These are phyloP conservation scores for Verbena officinalis DNA, from an alignment of 257 asterid species.

Conservation along the genomic window DNA sequence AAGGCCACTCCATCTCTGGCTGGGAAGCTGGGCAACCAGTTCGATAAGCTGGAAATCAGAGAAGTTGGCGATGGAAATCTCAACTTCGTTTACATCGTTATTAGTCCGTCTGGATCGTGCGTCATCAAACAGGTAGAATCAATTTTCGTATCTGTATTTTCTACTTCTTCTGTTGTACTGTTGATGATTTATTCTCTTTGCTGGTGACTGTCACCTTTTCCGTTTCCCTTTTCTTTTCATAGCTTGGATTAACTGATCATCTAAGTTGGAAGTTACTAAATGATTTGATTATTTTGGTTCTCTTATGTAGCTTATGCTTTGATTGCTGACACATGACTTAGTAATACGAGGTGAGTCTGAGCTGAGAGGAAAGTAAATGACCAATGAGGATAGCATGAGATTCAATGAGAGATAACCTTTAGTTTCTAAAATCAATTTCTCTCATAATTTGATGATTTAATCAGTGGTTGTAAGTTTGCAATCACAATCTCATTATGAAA, in stretches of 20 bases:
- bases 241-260: slow-evolving; percentile 1
- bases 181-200: background rate
- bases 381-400: background rate
- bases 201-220: background rate
- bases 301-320: background rate
- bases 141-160: background rate
- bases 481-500: background rate
- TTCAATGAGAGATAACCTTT: background rate
- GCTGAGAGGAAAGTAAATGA: background rate
- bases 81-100: slow-evolving; percentile 84
- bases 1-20: slow-evolving; percentile 76
- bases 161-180: background rate
- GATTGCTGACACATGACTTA: too few relatives aligned
- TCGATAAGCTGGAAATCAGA: slow-evolving; percentile 64
- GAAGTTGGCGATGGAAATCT: slow-evolving; percentile 99
- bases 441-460: background rate
- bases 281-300: background rate
- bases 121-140: slow-evolving; percentile 84
- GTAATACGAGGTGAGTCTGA: background rate
- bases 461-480: background rate
- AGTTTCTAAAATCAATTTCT: background rate
- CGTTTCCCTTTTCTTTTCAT: background rate
- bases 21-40: slow-evolving; percentile 58
- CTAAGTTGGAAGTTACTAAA: background rate
- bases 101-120: slow-evolving; percentile 57